Conservation (phyloP, 192 early-diverging fungal genomes). For the Mycoemilia scoparia region DNA sequence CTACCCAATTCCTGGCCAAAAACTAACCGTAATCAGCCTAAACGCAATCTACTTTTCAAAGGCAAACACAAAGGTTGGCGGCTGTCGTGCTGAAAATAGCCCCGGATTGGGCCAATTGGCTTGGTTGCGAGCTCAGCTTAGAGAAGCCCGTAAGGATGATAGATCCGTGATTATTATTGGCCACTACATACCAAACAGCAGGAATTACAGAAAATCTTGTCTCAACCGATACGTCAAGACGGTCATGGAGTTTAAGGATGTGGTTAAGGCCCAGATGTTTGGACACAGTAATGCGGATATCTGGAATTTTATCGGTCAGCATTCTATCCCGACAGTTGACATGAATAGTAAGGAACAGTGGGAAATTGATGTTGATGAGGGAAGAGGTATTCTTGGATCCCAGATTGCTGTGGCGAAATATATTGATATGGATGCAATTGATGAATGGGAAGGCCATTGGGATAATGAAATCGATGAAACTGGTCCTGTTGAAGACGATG, state of each 20-base stretch:
- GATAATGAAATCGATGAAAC: too few species aligned
- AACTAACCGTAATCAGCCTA: conserved; percentile 37
- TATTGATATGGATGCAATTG: neutral
- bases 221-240: conserved; percentile 28
- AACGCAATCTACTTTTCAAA: conserved; percentile 60
- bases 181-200: conserved; percentile 40
- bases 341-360: conserved; percentile 12
- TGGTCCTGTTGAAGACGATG: too few species aligned
- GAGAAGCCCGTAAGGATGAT: conserved; percentile 16
- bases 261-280: conserved; percentile 39
- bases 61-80: conserved; percentile 45
- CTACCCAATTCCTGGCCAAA: conserved; percentile 22
- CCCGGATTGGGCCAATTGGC: conserved; percentile 44
- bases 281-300: conserved; percentile 62
- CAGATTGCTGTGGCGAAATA: too few species aligned
- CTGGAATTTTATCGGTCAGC: conserved; percentile 37
- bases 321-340: neutral
- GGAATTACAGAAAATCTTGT: conserved; percentile 32
- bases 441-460: too few species aligned
- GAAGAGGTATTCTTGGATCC: too few species aligned
- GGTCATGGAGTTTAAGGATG: conserved; percentile 11
- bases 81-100: conserved; percentile 32
- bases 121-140: conserved; percentile 46
- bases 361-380: conserved; percentile 17
- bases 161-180: conserved; percentile 42